Evolutionary conservation across 2,329 filamentous ascomycete genomes (phyloP).

Genomic region (Penicillium expansum): DNA sequence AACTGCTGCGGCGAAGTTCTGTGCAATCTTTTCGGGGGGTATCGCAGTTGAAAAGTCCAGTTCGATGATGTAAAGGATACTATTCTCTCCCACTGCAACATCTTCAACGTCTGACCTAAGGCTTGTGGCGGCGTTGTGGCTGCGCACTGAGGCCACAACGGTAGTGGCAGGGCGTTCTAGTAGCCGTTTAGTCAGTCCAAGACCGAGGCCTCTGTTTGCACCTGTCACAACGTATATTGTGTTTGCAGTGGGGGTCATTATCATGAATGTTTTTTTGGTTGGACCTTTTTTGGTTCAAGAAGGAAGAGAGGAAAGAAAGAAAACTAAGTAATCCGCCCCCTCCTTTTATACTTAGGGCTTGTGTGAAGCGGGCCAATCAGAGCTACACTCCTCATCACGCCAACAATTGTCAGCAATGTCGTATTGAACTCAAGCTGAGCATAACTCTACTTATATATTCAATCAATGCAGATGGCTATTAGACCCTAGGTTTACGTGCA

Average conservation of each 20-base stretch:
- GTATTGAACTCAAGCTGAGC: neutral
- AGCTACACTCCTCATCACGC: neutral
- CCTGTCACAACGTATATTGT: constrained; percentile 33
- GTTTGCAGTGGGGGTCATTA: neutral
- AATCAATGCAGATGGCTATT: neutral
- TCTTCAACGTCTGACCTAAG: constrained; percentile 5
- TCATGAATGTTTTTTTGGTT: neutral
- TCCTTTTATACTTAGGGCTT: constrained; percentile 1
- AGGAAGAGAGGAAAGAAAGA: neutral
- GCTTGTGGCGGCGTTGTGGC: constrained; percentile 4
- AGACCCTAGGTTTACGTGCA: neutral
- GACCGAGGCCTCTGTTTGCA: constrained; percentile 30
- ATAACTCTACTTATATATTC: neutral
- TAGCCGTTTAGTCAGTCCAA: constrained; percentile 22
- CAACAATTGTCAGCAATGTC: neutral
- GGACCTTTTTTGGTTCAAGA: neutral
- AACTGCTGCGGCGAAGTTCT: constrained; percentile 9
- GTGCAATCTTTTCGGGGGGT: constrained; percentile 9
- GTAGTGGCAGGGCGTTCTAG: constrained; percentile 22
- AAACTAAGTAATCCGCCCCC: neutral
- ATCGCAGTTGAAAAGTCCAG: constrained; percentile 23
- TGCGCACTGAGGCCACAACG: constrained; percentile 25
- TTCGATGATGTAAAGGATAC: constrained; percentile 16
- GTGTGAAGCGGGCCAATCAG: neutral
- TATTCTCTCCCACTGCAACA: constrained; percentile 5